Conservation (phyloP, 768 basidiomycete genomes). For the Podaxis mareebaensis region DNA sequence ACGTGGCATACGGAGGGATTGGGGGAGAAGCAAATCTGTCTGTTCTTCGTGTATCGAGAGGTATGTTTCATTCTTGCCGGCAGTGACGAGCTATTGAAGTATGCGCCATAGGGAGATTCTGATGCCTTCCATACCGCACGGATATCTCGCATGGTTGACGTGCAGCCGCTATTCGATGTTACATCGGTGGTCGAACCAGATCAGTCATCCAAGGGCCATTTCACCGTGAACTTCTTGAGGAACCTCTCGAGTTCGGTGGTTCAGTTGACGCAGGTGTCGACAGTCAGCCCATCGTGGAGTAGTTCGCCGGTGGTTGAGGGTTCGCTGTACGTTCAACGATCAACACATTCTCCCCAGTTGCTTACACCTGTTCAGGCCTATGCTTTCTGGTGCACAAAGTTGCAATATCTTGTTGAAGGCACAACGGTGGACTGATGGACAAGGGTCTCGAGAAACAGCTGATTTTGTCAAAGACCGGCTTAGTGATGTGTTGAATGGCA, state of each 20-base stretch:
- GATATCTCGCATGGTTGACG: constrained; percentile 55
- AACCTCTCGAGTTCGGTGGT: constrained; percentile 49
- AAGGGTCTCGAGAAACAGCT: constrained; percentile 18
- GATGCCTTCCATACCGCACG: constrained; percentile 59
- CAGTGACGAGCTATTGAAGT: constrained; percentile 22
- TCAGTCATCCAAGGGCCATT: constrained; percentile 47
- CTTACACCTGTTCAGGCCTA: constrained; percentile 10
- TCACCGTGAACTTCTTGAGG: constrained; percentile 53
- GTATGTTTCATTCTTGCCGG: constrained; percentile 31
- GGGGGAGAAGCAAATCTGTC: constrained; percentile 15
- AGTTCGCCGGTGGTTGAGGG: constrained; percentile 41
- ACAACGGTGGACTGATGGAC: constrained; percentile 19
- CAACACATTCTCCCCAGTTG: constrained; percentile 14
- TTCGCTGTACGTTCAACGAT: constrained; percentile 41
- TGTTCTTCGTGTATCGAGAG: constrained; percentile 52
- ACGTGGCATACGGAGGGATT: constrained; percentile 12
- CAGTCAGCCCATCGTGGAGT: constrained; percentile 71
- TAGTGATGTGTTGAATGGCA: constrained; percentile 16
- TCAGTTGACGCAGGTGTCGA: constrained; percentile 56
- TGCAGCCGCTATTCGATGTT: constrained; percentile 58
- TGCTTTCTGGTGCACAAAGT: constrained; percentile 15
- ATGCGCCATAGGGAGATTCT: constrained; percentile 43
- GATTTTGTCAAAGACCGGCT: constrained; percentile 16
- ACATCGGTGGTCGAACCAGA: constrained; percentile 53
- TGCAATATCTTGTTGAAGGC: constrained; percentile 14